These are phyloP conservation scores for Mortierella sp. DNA, from an alignment of 371 early-diverging fungal genomes.

Conservation along the genomic window DNA sequence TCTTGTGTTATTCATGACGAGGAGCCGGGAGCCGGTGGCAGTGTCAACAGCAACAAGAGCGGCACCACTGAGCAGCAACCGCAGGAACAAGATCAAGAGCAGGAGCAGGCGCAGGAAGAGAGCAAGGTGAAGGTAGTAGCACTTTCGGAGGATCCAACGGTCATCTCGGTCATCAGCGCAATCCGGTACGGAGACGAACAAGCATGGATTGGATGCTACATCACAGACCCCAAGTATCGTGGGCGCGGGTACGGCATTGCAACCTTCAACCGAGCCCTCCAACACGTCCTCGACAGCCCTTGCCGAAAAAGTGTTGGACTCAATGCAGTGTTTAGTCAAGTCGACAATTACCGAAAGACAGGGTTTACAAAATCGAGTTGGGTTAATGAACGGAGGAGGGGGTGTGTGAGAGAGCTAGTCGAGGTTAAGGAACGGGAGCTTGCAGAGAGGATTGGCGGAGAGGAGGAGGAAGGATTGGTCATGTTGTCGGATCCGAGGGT, in stretches of 20 bases:
- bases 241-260: constrained; percentile 50
- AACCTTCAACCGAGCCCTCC: constrained; percentile 37
- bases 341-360: constrained; percentile 48
- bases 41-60: background rate
- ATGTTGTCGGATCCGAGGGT: constrained; percentile 15
- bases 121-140: background rate
- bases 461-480: constrained; percentile 11
- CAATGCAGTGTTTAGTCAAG: constrained; percentile 53
- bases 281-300: constrained; percentile 16
- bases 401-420: constrained; percentile 17
- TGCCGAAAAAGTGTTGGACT: constrained; percentile 35
- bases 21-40: no score
- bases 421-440: constrained; percentile 18
- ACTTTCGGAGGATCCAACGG: background rate
- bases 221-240: constrained; percentile 38
- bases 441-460: background rate
- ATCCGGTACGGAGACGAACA: constrained; percentile 46
- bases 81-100: background rate
- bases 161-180: constrained; percentile 39
- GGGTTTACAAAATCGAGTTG: constrained; percentile 47
- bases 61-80: background rate
- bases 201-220: constrained; percentile 57
- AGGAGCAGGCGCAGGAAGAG: background rate
- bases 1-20: background rate
- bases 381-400: constrained; percentile 51